Evolutionary conservation across 495 filamentous ascomycete species (phyloP).

Genomic region (Apiosordaria backusii): DNA sequence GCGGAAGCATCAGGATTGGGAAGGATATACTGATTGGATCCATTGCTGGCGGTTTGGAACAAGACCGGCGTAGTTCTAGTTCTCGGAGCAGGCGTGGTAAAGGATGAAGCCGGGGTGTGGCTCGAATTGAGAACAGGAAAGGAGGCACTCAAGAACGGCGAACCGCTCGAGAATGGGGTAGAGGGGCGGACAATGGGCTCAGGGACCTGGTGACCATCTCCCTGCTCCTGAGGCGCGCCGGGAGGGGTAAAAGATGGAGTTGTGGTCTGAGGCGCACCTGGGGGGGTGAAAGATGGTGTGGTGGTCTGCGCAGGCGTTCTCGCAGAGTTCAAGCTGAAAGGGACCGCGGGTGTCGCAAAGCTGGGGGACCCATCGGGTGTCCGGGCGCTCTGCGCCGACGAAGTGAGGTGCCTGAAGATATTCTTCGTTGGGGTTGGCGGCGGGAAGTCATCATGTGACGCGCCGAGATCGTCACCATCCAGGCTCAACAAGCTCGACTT

Average conservation of each 20-base stretch:
- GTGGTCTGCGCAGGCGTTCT: conserved; percentile 13
- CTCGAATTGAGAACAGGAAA: conserved; percentile 20
- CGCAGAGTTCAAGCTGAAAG: conserved; percentile 21
- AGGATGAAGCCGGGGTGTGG: conserved; percentile 13
- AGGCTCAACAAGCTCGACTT: conserved; percentile 73
- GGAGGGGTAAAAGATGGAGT: conserved; percentile 33
- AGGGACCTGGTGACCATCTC: conserved; percentile 18
- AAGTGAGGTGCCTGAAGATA: conserved; percentile 32
- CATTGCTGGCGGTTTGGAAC: conserved; percentile 16
- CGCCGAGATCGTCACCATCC: conserved; percentile 67
- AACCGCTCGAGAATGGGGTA: conserved; percentile 18
- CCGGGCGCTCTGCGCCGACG: conserved; percentile 23
- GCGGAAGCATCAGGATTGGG: conserved; percentile 43
- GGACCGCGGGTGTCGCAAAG: conserved; percentile 28
- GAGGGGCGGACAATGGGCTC: conserved; percentile 21
- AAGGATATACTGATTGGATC: conserved; percentile 40
- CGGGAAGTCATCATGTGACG: conserved; percentile 68
- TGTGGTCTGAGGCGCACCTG: conserved; percentile 22
- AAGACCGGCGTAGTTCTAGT: conserved; percentile 11
- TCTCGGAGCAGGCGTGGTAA: conserved; percentile 19
- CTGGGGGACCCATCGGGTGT: conserved; percentile 28
- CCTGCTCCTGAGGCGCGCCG: conserved; percentile 17
- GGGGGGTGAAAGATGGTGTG: conserved; percentile 28
- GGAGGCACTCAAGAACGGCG: conserved; percentile 21
- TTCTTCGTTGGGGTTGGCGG: conserved; percentile 93